These are phyloP conservation scores for Trametes maxima DNA, from an alignment of 768 basidiomycete genomes.

Conservation along the genomic window DNA sequence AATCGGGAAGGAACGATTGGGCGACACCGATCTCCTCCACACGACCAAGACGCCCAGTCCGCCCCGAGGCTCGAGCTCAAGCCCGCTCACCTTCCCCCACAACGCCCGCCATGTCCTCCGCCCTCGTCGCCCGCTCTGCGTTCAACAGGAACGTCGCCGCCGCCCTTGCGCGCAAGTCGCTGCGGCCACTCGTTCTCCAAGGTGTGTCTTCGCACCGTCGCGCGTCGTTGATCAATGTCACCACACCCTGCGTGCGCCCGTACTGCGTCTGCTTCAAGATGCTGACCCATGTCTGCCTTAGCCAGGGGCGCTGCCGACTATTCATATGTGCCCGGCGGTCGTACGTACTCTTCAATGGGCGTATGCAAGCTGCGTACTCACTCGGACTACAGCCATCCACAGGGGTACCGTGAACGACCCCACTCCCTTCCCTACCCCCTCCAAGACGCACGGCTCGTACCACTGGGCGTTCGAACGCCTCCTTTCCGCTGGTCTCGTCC, in stretches of 20 bases:
- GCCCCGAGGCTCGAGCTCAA: background rate
- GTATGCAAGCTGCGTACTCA: background rate
- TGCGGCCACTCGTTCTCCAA: slow-evolving; percentile 43
- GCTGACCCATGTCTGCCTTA: background rate
- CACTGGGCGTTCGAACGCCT: slow-evolving; percentile 94
- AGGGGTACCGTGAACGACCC: slow-evolving; percentile 96
- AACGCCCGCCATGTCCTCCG: slow-evolving; percentile 49
- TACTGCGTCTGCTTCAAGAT: background rate
- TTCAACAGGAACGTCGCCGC: slow-evolving; percentile 46
- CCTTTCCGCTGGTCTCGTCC: slow-evolving; percentile 84
- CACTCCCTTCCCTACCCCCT: slow-evolving; percentile 82
- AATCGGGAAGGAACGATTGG: slow-evolving; percentile 20
- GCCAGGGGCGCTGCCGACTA: slow-evolving; percentile 27
- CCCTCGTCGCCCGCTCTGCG: slow-evolving; percentile 51
- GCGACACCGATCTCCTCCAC: slow-evolving; percentile 9
- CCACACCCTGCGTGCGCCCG: background rate
- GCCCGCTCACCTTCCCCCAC: slow-evolving; percentile 19
- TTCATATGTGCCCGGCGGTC: slow-evolving; percentile 69
- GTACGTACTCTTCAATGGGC: slow-evolving; percentile 44
- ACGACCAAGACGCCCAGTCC: background rate
- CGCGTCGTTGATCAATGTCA: background rate
- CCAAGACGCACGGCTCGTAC: slow-evolving; percentile 84
- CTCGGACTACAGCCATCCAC: slow-evolving; percentile 62
- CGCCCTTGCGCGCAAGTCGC: slow-evolving; percentile 41
- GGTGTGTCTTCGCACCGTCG: slow-evolving; percentile 34